These are phyloP conservation scores for Komagataea norvegica DNA, from an alignment of 1,139 yeast species.

Conservation along the genomic window DNA sequence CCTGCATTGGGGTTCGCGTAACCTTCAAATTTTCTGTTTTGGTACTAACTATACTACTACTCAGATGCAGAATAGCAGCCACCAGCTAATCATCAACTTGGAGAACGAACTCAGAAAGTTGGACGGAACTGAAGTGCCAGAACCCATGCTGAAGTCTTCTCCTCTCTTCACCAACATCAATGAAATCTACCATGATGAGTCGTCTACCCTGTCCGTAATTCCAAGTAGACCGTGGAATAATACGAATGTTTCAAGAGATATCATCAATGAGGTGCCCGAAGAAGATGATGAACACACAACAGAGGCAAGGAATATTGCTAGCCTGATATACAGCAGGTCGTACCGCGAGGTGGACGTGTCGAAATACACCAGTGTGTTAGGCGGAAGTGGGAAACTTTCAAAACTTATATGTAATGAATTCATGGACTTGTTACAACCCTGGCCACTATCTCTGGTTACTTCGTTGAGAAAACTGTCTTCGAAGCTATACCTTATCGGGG, in stretches of 20 bases:
- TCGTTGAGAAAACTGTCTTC: conserved; percentile 61
- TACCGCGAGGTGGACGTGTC: conserved; percentile 26
- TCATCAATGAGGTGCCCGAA: conserved; percentile 20
- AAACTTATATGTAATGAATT: conserved; percentile 25
- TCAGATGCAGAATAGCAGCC: background rate
- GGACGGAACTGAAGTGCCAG: background rate
- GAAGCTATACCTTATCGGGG: conserved; percentile 70
- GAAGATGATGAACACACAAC: conserved; percentile 8
- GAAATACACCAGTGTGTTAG: conserved; percentile 35
- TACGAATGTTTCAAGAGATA: conserved; percentile 16
- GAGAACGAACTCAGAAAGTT: background rate
- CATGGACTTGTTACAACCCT: conserved; percentile 27
- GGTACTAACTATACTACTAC: too few relatives aligned
- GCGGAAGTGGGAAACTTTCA: conserved; percentile 24
- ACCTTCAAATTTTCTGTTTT: too few relatives aligned
- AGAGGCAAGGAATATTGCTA: conserved; percentile 23
- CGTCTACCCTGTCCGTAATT: conserved; percentile 11
- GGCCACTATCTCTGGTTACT: conserved; percentile 40
- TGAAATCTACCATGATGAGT: conserved; percentile 17
- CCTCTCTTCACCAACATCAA: conserved; percentile 22
- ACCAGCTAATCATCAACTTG: conserved; percentile 1
- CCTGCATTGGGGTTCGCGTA: too few relatives aligned
- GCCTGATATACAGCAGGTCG: conserved; percentile 28
- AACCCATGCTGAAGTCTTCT: conserved; percentile 16
- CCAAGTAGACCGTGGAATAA: conserved; percentile 10